Base-by-base conservation (phyloP, 495 filamentous ascomycete genomes). In the Penicillium bialowiezense region DNA sequence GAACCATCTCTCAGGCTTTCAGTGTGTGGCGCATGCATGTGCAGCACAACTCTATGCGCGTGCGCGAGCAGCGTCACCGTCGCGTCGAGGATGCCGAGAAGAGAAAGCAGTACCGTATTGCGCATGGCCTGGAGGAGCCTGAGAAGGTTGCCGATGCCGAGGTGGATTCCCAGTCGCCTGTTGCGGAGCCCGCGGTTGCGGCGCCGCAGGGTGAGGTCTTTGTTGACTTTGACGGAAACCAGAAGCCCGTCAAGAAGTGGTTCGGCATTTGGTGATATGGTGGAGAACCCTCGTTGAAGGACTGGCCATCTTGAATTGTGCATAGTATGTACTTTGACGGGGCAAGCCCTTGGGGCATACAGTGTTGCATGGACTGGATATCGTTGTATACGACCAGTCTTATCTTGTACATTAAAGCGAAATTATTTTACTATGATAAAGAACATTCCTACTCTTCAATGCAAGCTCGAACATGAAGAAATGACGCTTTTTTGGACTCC, bases 61-160 rank as follows among this genome's bases (percentile, higher is more conserved):
- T 84, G 29, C 73, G 76, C 19, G 87, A 88, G 66, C 80, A 80
- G 71, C 76, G 90, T 32, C 71, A 77, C 46, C 73, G 74, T 50
- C 78, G 80, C 26, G 69, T 86, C 48, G 88, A 93, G 32, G 91
- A 97, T 71, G 84, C 88, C 29, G 72, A 80, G 63, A 93, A 95
- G 80, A 74, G 91, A 52, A 72, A 72, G 35, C 78, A 84, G 66
- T 97, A 87, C 66, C 82, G 88, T 39, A 80, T 86, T 71, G 89
- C 88, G 43, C 89, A 96, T 77, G 90, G 89, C 7, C 21, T 92
- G 58, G 83, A 86, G 54, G 77, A 82, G 20, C 50, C 60, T 24
- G 36, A 35, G 20, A 50, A 39, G 14, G 44, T 44, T n/a, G 37
- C 23, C 24, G 56, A 50, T 15, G 48, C n/a, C 15, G 44, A 54